These are phyloP conservation scores for Cladophialophora immunda DNA, from an alignment of 2,329 filamentous ascomycete species.

Conservation along the genomic window DNA sequence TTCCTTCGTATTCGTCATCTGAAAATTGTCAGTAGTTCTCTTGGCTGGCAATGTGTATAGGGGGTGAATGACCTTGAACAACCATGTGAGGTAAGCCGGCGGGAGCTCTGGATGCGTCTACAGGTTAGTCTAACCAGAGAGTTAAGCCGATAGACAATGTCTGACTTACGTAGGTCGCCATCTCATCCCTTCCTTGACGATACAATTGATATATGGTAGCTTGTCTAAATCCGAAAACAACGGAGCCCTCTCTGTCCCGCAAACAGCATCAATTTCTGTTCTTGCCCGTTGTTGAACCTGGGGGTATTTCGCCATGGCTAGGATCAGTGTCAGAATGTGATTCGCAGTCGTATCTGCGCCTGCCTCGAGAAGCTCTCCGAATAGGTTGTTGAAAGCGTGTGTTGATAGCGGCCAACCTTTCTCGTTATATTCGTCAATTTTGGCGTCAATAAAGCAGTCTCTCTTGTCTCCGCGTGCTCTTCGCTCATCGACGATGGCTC, in stretches of 20 bases:
- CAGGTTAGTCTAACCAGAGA: too few species aligned
- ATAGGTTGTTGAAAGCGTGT: slow-evolving; percentile 22
- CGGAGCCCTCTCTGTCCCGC: slow-evolving; percentile 45
- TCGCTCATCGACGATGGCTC: slow-evolving; percentile 39
- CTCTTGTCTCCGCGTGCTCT: slow-evolving; percentile 32
- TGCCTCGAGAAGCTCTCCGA: slow-evolving; percentile 37
- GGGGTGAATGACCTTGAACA: slow-evolving; percentile 19
- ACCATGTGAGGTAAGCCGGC: slow-evolving; percentile 27
- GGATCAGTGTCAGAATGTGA: slow-evolving; percentile 42
- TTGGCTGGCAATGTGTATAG: neutral
- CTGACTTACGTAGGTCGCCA: slow-evolving; percentile 45
- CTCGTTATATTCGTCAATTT: slow-evolving; percentile 45
- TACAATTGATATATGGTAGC: slow-evolving; percentile 45
- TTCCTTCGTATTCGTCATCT: slow-evolving; percentile 60
- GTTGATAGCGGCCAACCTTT: slow-evolving; percentile 16
- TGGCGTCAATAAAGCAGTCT: slow-evolving; percentile 49
- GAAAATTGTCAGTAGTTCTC: neutral
- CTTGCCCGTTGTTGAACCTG: slow-evolving; percentile 40
- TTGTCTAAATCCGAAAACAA: slow-evolving; percentile 41
- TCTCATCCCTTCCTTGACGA: slow-evolving; percentile 49
- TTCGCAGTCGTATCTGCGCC: slow-evolving; percentile 36
- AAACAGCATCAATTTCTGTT: slow-evolving; percentile 45
- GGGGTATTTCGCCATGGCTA: slow-evolving; percentile 40
- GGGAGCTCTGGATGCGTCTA: slow-evolving; percentile 22
- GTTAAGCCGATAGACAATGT: neutral